phyloP scores from a whole-genome alignment of 345 rosid genomes.

The Murraya paniculata region DNA sequence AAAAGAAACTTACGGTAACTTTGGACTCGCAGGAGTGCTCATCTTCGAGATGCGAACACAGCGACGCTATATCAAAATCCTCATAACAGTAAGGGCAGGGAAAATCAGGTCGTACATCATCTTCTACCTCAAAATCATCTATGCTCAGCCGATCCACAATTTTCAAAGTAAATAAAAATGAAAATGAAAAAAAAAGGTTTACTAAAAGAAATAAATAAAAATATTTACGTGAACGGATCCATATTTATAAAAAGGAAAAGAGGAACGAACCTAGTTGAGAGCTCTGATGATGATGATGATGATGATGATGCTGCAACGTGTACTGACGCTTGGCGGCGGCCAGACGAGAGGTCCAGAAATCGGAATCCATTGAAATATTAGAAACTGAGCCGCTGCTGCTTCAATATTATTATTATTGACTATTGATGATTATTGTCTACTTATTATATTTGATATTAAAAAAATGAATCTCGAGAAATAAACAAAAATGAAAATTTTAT shows the following conservation, averaged over 20 bases:
- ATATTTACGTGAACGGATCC: not conserved
- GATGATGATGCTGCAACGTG: constrained; percentile 34
- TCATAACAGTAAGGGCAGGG: constrained; percentile 62
- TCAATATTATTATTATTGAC: not conserved
- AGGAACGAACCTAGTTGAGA: constrained; percentile 37
- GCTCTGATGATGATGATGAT: constrained; percentile 39
- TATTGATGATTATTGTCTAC: not conserved
- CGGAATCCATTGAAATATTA: constrained; percentile 47
- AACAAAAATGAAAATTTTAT: not conserved
- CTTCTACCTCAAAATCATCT: constrained; percentile 61
- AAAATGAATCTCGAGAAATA: not conserved
- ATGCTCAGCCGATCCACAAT: constrained; percentile 48
- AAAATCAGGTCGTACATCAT: constrained; percentile 49
- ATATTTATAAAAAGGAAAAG: not conserved
- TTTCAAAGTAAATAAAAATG: not conserved
- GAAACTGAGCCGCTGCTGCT: not conserved
- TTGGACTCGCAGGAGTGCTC: constrained; percentile 58
- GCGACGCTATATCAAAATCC: constrained; percentile 54
- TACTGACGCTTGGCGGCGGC: constrained; percentile 61
- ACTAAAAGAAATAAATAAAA: not conserved
- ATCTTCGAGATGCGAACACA: constrained; percentile 63
- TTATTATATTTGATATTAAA: not conserved
- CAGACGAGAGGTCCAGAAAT: constrained; percentile 61
- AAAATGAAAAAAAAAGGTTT: not conserved
- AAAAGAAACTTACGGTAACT: constrained; percentile 34